Base-by-base conservation (phyloP, 768 basidiomycete genomes). In the Kwoniella pini region DNA sequence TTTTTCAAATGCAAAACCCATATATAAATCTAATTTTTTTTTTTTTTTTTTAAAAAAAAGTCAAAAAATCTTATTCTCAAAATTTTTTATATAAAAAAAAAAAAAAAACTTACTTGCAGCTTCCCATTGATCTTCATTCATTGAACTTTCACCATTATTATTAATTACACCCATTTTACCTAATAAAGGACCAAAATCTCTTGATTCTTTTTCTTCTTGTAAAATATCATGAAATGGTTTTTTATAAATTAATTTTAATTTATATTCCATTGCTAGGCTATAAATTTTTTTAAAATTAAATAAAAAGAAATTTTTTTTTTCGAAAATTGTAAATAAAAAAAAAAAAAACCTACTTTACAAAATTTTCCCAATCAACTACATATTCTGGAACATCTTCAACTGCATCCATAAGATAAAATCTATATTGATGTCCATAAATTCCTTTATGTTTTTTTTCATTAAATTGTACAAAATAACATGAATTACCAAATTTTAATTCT, bases 321-420 rank as follows among this genome's bases (percentile, higher is more conserved):
- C 3, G 57, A 59, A 15, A 52, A n/a, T n/a, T n/a, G n/a, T n/a
- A n/a, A n/a, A n/a, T n/a, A n/a, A n/a, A n/a, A 9, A 50, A n/a
- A 12, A 31, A 3, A 10, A 31, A 0, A 7, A 72, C 84, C 67
- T 65, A 96, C 93, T 84, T 79, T 28, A 88, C 87, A 75, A 98
- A 98, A 69, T 87, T 87, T 44, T 90, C 87, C 95, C 95, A 99
- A 62, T 85, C 84, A n/a, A 99, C 96, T 50, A 99, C 82, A 72
- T 94, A 99, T 77, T 99, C 96, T 4, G 95, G 94, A 19, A 97
- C 95, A 69, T 98, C 87, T 64, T 94, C 95, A 1, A 99, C 95
- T 3, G 96, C 96, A 71, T 98, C 96, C 73, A 86, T 81, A 24
- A 99, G 85, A 80, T 85, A 96, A 81, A 99, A 99, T 79, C 85